Evolutionary conservation across 805 yeast genomes (phyloP).

Genomic region (Saccharomycopsis capsularis): DNA sequence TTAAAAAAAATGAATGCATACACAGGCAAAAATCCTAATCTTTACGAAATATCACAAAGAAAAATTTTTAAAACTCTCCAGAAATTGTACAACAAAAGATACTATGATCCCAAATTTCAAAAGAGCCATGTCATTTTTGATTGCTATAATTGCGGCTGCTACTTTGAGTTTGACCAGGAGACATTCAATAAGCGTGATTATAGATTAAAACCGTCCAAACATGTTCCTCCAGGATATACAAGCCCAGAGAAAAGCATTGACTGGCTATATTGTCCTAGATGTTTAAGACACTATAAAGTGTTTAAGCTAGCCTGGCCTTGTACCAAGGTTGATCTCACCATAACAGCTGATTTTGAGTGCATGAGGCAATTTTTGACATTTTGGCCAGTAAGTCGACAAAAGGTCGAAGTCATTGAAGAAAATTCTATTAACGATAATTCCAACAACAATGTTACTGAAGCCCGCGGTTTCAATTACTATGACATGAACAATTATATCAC

Average conservation of each 20-base stretch:
- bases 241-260: not conserved
- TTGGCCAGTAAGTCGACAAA: slow-evolving; percentile 9
- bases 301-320: slow-evolving; percentile 27
- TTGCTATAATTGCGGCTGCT: slow-evolving; percentile 28
- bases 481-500: slow-evolving; percentile 4
- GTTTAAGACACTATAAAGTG: slow-evolving; percentile 26
- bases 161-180: slow-evolving; percentile 21
- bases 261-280: slow-evolving; percentile 26
- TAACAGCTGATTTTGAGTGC: slow-evolving; percentile 4
- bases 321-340: slow-evolving; percentile 14
- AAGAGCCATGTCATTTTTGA: slow-evolving; percentile 22
- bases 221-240: not conserved
- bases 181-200: slow-evolving; percentile 3
- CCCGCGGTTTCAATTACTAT: slow-evolving; percentile 6
- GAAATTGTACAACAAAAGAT: slow-evolving; percentile 21
- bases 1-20: not conserved
- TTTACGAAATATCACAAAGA: slow-evolving; percentile 31
- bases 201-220: slow-evolving; percentile 1
- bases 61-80: slow-evolving; percentile 24
- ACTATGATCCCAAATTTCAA: slow-evolving; percentile 19
- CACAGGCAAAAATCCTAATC: slow-evolving; percentile 13
- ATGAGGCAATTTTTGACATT: slow-evolving; percentile 18
- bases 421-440: not conserved
- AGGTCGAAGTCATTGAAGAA: slow-evolving; percentile 1
- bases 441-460: not conserved